Base-by-base conservation (phyloP, 805 yeast genomes). In the Blastobotrys robertii region DNA sequence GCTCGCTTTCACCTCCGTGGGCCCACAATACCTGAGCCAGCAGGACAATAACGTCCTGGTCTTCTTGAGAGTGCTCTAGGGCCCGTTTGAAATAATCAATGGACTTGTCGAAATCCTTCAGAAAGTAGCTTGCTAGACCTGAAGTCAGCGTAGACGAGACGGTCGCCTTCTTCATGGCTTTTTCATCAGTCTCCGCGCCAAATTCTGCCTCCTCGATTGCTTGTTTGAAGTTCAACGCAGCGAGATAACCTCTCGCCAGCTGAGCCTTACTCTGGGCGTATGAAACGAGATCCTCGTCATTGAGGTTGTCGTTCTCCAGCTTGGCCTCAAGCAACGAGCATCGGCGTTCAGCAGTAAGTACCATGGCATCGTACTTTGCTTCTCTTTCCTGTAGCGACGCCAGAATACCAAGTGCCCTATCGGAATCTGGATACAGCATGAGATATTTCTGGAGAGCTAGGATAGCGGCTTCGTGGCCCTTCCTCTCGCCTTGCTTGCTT, bases 1-100 rank as follows among this genome's bases (percentile, higher is more conserved):
- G 79, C 1, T 92, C 77, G 4, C 83, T 92, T n/a, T 73, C 77
- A 0, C 77, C 73, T n/a, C 77, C 82, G 44, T 75, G 74, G 2
- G 85, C 84, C 65, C 81, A 82, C 39, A 92, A 66, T 0, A 88
- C 81, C 56, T 87, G 94, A 0, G 92, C 76, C 14, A 85, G 71
- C 25, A 90, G 62, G 5, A 81, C 74, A 11, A 85, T 77, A n/a
- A 86, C 69, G 47, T 80, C 72, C 49, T 73, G 77, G 3, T 82
- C 76, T 39, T 75, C 77, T 4, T 74, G 72, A 16, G 80, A 71
- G 1, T 62, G 54, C 19, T 66, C 70, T 37, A 87, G 63, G n/a
- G 92, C 76, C 30, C 66, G 62, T 45, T 75, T 77, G 57, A 90
- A 79, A 54, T 80, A 78, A 2, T 70, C 75, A 43, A 90, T 62